Conservation (phyloP, 1,284 basidiomycete species). For the Boletus mariae region DNA sequence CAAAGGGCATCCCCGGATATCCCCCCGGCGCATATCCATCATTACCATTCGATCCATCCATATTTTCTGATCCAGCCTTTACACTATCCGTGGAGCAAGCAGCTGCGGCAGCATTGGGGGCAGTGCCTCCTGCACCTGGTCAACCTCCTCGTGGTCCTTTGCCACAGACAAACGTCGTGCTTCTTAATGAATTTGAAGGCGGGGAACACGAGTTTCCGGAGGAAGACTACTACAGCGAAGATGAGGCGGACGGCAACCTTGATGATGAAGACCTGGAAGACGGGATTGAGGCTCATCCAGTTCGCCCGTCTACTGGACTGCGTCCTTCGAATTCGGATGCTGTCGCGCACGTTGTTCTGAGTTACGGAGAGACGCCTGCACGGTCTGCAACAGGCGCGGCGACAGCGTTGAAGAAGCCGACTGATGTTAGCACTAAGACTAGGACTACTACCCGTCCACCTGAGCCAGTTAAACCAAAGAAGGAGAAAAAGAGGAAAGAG, state of each 20-base stretch:
- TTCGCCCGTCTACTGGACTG: slow-evolving; percentile 17
- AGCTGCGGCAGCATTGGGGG: slow-evolving; percentile 42
- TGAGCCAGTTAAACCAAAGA: slow-evolving; percentile 33
- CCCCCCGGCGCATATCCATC: slow-evolving; percentile 34
- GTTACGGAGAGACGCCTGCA: slow-evolving; percentile 35
- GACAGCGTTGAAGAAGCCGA: slow-evolving; percentile 8
- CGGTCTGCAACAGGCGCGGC: slow-evolving; percentile 8
- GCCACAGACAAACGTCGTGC: slow-evolving; percentile 39
- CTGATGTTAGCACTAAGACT: slow-evolving; percentile 29
- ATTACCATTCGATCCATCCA: slow-evolving; percentile 50
- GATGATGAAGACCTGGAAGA: slow-evolving; percentile 42
- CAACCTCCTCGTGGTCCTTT: slow-evolving; percentile 32
- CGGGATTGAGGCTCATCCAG: slow-evolving; percentile 28
- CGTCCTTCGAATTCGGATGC: slow-evolving; percentile 21
- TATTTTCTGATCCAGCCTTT: slow-evolving; percentile 55
- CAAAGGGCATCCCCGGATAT: slow-evolving; percentile 33
- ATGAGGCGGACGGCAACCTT: slow-evolving; percentile 42
- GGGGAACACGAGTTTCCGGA: slow-evolving; percentile 44
- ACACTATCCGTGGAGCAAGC: slow-evolving; percentile 49
- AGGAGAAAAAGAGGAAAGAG: slow-evolving; percentile 35
- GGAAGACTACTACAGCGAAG: slow-evolving; percentile 43
- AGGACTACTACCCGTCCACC: slow-evolving; percentile 16
- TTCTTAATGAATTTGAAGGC: slow-evolving; percentile 45
- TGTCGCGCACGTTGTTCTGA: slow-evolving; percentile 40
- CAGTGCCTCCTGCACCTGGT: slow-evolving; percentile 31